A percentile compares a stretch with the other conserved stretches of the same genome.
Evolutionary conservation across 495 filamentous ascomycete species (phyloP).

Genomic region (Xylaria grammica): DNA sequence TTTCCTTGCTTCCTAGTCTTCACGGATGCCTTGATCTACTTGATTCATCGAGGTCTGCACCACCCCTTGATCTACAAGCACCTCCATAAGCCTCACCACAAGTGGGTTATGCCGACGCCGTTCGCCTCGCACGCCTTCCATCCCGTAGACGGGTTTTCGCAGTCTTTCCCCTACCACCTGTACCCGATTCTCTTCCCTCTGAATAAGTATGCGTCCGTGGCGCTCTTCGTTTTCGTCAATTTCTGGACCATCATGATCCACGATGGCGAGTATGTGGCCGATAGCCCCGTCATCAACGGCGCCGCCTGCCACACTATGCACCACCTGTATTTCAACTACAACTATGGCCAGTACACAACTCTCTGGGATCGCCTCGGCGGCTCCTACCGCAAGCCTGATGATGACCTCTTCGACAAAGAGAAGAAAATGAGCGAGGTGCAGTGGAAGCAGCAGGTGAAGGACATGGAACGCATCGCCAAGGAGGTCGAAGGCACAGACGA

Average conservation of each 20-base stretch:
- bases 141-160: conserved; percentile 90
- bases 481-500: conserved; percentile 91
- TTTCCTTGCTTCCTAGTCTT: conserved; percentile 92
- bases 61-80: conserved; percentile 82
- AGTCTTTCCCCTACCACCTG: conserved; percentile 90
- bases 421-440: conserved; percentile 83
- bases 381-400: conserved; percentile 87
- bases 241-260: conserved; percentile 98
- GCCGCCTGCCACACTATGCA: conserved; percentile 97
- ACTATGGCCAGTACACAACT: conserved; percentile 96
- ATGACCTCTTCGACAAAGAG: conserved; percentile 84
- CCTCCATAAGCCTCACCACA: conserved; percentile 97
- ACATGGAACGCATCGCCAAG: conserved; percentile 85
- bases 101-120: conserved; percentile 99
- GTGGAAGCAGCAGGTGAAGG: conserved; percentile 79
- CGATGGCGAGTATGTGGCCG: conserved; percentile 93
- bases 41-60: conserved; percentile 91
- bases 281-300: conserved; percentile 88
- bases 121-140: conserved; percentile 94
- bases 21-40: conserved; percentile 94
- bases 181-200: conserved; percentile 94
- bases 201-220: conserved; percentile 87
- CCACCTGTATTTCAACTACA: conserved; percentile 98
- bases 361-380: conserved; percentile 91
- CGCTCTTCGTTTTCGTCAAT: conserved; percentile 90